Evolutionary conservation across 2,329 filamentous ascomycete genomes (phyloP), one percentile per base, ranked within the genome.

Genomic region (Rhynchosporium secalis): DNA sequence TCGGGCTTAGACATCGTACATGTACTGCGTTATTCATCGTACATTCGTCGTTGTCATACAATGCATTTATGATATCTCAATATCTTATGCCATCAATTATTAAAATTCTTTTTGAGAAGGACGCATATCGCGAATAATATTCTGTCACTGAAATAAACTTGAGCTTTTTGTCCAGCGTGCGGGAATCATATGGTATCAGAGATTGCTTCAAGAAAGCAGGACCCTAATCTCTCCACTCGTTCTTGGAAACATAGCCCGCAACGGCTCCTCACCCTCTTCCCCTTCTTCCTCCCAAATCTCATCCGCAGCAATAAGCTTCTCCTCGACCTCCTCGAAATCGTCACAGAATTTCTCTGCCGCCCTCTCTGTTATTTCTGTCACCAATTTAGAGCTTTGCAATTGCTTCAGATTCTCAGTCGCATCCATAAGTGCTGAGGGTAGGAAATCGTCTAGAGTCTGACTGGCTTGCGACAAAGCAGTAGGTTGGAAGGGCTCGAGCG

Each of bases 351-450:
- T 82, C 69, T 91, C 87, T 0, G 92, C 90, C 0, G 93, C 94
- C 66, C 90, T 85, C 70, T 96, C 91, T 0, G 91, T 95, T 55
- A 96, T 84, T 52, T 87, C 81, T 54, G 91, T 85, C 13, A 89
- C 88, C 62, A 96, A 78, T 10, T 81, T 81, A 1, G 89, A 84
- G 70, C 91, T 90, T 65, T 89, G 86, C 1, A 99, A 77, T 47
- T 85, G 80, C 66, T 88, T 88, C 31, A 98, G 76, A 64, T 92
- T 91, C 56, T 95, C 90, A 69, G 91, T 86, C 2, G 93, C 93
- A 73, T 99, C 95, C 81, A 97, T 94, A 36, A 96, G 81, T 2
- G 94, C 95, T 1, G 92, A 96, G 0, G 95, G 93, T 29, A 99
- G 79, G 77, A 98, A 99, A 64, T 92, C 87, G 72, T 99, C 95